These are phyloP conservation scores for Colletotrichum kahawae DNA, from an alignment of 2,329 filamentous ascomycete species.

Conservation along the genomic window DNA sequence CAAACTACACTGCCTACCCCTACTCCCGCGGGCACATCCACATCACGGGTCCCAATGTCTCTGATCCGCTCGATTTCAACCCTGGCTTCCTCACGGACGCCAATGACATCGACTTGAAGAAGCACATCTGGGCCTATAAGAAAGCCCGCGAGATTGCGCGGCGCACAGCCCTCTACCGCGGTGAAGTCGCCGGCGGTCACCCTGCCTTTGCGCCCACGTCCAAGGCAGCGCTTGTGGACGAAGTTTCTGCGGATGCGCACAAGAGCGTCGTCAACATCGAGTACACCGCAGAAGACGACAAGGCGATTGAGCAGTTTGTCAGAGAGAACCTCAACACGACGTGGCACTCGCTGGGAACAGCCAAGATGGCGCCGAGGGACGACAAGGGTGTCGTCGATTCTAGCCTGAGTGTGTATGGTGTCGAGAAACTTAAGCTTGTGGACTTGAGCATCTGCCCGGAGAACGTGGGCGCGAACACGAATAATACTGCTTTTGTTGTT, in stretches of 20 bases:
- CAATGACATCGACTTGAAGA: conserved; percentile 60
- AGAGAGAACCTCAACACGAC: conserved; percentile 45
- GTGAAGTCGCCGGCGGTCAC: conserved; percentile 48
- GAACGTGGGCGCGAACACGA: conserved; percentile 54
- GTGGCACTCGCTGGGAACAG: conserved; percentile 52
- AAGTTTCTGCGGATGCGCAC: conserved; percentile 50
- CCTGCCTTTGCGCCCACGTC: conserved; percentile 49
- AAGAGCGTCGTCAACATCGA: conserved; percentile 43
- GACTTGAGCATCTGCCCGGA: conserved; percentile 40
- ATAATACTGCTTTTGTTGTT: conserved; percentile 51
- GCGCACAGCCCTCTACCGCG: conserved; percentile 58
- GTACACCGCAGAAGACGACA: conserved; percentile 56
- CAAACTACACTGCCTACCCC: conserved; percentile 61
- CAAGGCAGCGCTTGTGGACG: conserved; percentile 38
- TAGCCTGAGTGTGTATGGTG: conserved; percentile 47
- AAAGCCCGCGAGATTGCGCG: conserved; percentile 66
- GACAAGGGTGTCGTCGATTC: conserved; percentile 46
- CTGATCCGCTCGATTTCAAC: conserved; percentile 52
- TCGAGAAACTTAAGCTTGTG: conserved; percentile 44
- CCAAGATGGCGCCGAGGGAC: conserved; percentile 47
- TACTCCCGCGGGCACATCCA: conserved; percentile 65
- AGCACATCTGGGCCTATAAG: conserved; percentile 70
- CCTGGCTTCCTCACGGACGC: conserved; percentile 54
- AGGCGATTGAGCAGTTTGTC: conserved; percentile 50
- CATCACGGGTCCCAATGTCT: conserved; percentile 44